Base-by-base conservation (phyloP, 2,329 filamentous ascomycete species). In the Ploettnerulaceae sp. region DNA sequence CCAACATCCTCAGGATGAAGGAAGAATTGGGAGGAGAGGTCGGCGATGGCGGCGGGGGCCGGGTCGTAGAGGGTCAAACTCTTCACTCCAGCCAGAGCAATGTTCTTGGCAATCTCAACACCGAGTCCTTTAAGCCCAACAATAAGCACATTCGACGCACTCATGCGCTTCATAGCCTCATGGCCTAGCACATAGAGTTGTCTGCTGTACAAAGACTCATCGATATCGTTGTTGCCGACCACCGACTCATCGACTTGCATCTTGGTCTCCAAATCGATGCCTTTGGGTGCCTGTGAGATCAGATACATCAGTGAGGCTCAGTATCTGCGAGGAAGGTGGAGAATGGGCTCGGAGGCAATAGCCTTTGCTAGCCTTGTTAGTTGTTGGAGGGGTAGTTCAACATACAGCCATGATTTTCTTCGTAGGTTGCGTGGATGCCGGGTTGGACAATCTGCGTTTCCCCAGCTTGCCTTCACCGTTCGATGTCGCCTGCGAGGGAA, bases 81-180 rank as follows among this genome's bases (percentile, higher is more conserved):
- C 77, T 98, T 98, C 70, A 98, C 93, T 66, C 93, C 93, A 60
- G 93, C 93, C 59, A 98, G 83, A 50, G 93, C 93, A 63, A 98
- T 89, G 64, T 98, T 98, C 78, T 98, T 98, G 63, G 93, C 91
- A 61, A 98, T 93, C 71, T 98, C 93, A 46, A 96, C 91, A 72
- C 93, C 93, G 31, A 98, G 79, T 41, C 93, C 93, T 67, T 93
- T 91, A 57, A 97, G 74, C 55, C 93, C 93, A 53, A 91, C 86
- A 47, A 98, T 77, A 43, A 98, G 85, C 50, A 98, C 80, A 64
- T 97, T 94, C 45, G 93, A 97, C 52, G 89, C 87, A 63, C 90
- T 81, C 93, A 98, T 98, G 63, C 93, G 89, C 77, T 95, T 97
- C 93, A 98, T 98, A 57, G 93, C 93, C 68, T 84, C 81, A 61